Evolutionary conservation across 2,329 filamentous ascomycete genomes (phyloP), one percentile per base, ranked within the genome.

Genomic region (Claviceps monticola): DNA sequence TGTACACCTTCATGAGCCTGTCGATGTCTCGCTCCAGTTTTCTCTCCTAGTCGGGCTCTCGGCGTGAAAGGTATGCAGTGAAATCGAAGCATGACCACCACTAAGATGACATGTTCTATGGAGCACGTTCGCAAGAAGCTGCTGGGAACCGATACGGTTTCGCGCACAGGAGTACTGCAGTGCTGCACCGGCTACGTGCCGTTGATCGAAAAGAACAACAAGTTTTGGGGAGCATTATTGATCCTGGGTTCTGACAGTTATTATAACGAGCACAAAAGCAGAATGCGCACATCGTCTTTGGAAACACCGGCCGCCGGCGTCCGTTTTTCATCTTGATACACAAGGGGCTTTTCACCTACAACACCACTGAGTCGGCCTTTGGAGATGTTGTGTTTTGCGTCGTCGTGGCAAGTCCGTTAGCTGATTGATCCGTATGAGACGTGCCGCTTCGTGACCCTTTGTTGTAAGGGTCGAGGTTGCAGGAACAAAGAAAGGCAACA

Each of bases 231-330:
- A 60, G 58, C 0, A 66, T 81, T 8, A 64, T 82, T 2, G 60
- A 70, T 8, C 72, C 69, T 0, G 78, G 3, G 64, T 80, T 8
- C 66, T 74, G 5, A 68, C 68, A 0, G 66, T 72, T 1, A 74
- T 83, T 2, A 66, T 80, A 80, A 76, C 56, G 58, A 72, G 43
- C 70, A 16, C 71, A 76, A n/a, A 66, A 68, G 41, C 65, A 73
- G 51, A 71, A 66, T 26, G 67, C 79, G 1, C 72, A 80, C 34
- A 66, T 82, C 45, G 73, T 83, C 54, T 71, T 82, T 55, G 71
- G 74, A 54, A 84, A 83, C 63, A 81, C 78, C 0, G 80, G 79
- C 26, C 63, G 81, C 78, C 0, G 79, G 79, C 26, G 71, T 70
- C 36, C 23, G 75, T 80, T 2, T 83, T 82, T 58, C 80, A 84